phyloP scores from a whole-genome alignment of 2,329 filamentous ascomycete species.

The Fusarium keratoplasticum region DNA sequence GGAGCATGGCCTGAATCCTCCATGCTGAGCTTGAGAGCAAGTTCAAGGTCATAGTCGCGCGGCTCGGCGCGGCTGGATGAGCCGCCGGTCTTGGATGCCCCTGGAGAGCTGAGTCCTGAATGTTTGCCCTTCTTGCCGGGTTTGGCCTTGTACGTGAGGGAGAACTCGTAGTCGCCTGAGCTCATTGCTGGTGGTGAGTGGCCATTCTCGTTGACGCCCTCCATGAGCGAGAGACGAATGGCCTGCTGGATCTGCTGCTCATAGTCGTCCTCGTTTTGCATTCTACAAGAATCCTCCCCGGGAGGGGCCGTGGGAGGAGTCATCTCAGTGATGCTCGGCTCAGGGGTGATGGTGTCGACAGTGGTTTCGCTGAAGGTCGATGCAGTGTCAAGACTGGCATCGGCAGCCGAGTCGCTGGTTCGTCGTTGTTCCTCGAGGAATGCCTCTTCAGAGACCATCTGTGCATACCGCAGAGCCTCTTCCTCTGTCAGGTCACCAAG shows the following conservation, averaged over 20 bases:
- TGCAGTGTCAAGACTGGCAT: conserved; percentile 57
- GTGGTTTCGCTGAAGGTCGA: conserved; percentile 57
- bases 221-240: conserved; percentile 70
- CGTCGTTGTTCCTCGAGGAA: conserved; percentile 69
- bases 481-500: conserved; percentile 75
- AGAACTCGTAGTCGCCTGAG: conserved; percentile 63
- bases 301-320: conserved; percentile 43
- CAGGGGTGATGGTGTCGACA: conserved; percentile 64
- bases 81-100: conserved; percentile 47
- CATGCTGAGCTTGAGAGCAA: conserved; percentile 70
- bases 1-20: conserved; percentile 59
- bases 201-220: conserved; percentile 62
- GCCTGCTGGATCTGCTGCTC: conserved; percentile 73
- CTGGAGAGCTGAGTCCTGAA: conserved; percentile 49
- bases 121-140: conserved; percentile 54
- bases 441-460: conserved; percentile 73
- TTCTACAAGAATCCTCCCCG: conserved; percentile 17
- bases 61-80: conserved; percentile 32
- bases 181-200: conserved; percentile 59
- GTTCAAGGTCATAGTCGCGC: conserved; percentile 68
- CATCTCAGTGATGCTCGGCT: conserved; percentile 61
- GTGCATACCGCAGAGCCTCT: conserved; percentile 72
- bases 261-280: conserved; percentile 60
- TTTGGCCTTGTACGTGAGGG: conserved; percentile 61
- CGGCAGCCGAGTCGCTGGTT: conserved; percentile 63